phyloP scores from a whole-genome alignment of 2,329 filamentous ascomycete genomes.

The Hypomyces rosellus region DNA sequence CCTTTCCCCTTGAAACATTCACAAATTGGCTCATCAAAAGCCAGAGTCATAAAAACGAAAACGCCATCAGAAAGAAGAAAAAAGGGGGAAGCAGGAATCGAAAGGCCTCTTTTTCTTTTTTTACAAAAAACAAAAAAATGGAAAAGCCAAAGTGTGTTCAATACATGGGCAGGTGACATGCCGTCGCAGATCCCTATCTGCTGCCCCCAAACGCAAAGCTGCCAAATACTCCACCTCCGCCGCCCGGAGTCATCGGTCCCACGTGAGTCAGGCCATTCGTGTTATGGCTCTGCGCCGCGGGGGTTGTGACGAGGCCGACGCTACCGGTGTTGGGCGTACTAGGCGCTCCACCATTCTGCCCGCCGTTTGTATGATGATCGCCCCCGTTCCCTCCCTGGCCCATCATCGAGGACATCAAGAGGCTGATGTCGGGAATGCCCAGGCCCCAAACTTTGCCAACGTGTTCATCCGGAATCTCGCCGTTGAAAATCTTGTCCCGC shows the following conservation, averaged over 20 bases:
- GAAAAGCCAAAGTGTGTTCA: constrained; percentile 1
- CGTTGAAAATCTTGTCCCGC: constrained; percentile 79
- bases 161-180: constrained; percentile 12
- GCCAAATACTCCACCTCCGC: constrained; percentile 68
- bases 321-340: constrained; percentile 64
- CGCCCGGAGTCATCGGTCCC: constrained; percentile 73
- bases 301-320: constrained; percentile 42
- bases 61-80: background rate
- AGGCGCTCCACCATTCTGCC: constrained; percentile 49
- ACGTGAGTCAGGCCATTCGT: constrained; percentile 51
- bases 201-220: constrained; percentile 54
- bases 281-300: constrained; percentile 45
- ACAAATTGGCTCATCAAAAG: background rate
- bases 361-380: constrained; percentile 25
- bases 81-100: background rate
- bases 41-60: background rate
- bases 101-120: background rate
- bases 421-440: constrained; percentile 60
- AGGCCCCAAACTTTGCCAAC: constrained; percentile 90
- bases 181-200: constrained; percentile 23
- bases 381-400: constrained; percentile 34
- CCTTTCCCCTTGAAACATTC: no score
- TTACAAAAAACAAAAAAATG: no score
- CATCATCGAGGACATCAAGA: constrained; percentile 30
- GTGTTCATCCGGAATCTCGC: constrained; percentile 73